phyloP scores from a whole-genome alignment of 2,329 filamentous ascomycete genomes.

The Cercospora sp. region DNA sequence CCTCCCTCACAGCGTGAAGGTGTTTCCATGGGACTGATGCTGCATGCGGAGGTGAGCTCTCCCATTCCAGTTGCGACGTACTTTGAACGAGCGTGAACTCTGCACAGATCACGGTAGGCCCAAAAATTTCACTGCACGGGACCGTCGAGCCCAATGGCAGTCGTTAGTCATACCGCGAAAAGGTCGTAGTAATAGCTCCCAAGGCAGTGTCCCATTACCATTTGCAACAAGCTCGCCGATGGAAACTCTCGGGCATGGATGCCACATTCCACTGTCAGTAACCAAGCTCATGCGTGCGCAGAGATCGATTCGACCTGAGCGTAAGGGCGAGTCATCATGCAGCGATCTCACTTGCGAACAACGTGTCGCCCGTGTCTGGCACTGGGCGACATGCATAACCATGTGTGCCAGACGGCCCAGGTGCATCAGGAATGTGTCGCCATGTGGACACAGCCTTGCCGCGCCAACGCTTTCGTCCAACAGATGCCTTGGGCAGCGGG shows the following conservation, averaged over 20 bases:
- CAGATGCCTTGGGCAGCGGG: background rate
- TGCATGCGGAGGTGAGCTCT: background rate
- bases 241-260: background rate
- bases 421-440: constrained; percentile 10
- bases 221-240: background rate
- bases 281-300: constrained; percentile 4
- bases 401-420: constrained; percentile 5
- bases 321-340: constrained; percentile 1
- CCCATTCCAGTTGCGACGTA: background rate
- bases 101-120: background rate
- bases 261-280: background rate
- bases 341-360: background rate
- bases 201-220: background rate
- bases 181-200: constrained; percentile 5
- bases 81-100: background rate
- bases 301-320: constrained; percentile 6
- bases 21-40: background rate
- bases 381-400: constrained; percentile 4
- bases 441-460: constrained; percentile 15
- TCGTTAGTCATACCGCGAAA: constrained; percentile 6
- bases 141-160: background rate
- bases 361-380: constrained; percentile 10
- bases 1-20: background rate
- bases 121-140: background rate
- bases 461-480: constrained; percentile 14